Conservation (phyloP, 441 rosid genomes). For the Adansonia rubrostipa region DNA sequence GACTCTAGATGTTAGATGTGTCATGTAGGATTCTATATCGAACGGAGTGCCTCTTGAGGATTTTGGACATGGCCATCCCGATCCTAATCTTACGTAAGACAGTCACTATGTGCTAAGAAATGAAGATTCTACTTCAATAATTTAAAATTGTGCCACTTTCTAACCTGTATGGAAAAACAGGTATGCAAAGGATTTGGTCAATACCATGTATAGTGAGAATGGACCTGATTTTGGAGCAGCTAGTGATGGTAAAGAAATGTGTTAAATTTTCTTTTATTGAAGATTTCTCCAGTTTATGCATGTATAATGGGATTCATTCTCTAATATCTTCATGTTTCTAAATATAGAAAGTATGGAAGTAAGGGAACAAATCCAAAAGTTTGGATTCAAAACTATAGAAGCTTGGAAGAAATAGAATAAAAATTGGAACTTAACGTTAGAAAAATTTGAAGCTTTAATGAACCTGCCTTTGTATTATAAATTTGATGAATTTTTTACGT, state of each 20-base stretch:
- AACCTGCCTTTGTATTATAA: background rate
- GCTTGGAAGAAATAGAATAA: background rate
- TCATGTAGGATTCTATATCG: conserved; percentile 73
- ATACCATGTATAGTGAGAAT: conserved; percentile 71
- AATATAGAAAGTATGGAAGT: background rate
- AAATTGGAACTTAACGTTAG: background rate
- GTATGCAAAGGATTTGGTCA: conserved; percentile 91
- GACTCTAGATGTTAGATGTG: conserved; percentile 34
- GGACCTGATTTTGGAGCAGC: conserved; percentile 98
- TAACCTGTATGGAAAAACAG: conserved; percentile 48
- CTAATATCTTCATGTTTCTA: conserved; percentile 15
- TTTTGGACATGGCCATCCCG: conserved; percentile 99
- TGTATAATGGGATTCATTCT: background rate
- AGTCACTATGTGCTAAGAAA: conserved; percentile 8
- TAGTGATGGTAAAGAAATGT: conserved; percentile 68
- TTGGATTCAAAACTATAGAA: background rate
- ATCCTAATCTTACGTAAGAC: conserved; percentile 93
- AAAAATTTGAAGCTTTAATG: background rate
- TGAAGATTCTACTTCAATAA: conserved; percentile 20
- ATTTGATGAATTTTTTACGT: background rate
- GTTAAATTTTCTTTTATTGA: conserved; percentile 6
- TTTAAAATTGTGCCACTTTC: conserved; percentile 26
- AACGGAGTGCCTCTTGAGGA: conserved; percentile 92
- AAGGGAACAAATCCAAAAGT: background rate
- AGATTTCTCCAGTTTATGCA: conserved; percentile 8